Base-by-base conservation (phyloP, 768 basidiomycete genomes). In the Lentinula aciculospora region DNA sequence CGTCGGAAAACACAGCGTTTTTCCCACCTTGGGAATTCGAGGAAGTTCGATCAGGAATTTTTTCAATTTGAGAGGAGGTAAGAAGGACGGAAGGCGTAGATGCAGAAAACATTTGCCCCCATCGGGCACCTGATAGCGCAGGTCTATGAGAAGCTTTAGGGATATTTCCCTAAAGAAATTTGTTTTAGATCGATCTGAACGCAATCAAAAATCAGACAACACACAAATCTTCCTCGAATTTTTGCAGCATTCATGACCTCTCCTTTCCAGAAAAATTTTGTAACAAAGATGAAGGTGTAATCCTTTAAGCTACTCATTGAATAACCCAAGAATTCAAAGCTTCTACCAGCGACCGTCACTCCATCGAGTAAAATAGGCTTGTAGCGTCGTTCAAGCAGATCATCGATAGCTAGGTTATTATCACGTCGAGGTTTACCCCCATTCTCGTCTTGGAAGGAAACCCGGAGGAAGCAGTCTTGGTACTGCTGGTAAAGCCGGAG, bases 261-360 rank as follows among this genome's bases (percentile, higher is more conserved):
- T 17, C 51, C 51, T 12, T 53, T 9, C 15, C 9, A 23, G 12
- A 4, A 10, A 56, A 82, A 82, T 0, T 75, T 72, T 7, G 72
- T 69, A 23, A 81, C 76, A 58, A 82, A 82, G 67, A 74, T 76
- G 48, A 81, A 69, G 0, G 76, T 75, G 53, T 82, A 78, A 42
- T 79, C 72, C 59, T 73, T 74, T 54, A 82, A 66, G 3, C 81
- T 81, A 50, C 78, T 80, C 73, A 78, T 79, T 2, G 80, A 81
- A 57, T 82, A 82, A 3, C 77, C 81, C 25, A 83, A 63, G 63
- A 82, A 74, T 2, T 78, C 59, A 60, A 74, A 82, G 0, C 60
- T 58, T 29, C 80, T 70, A 7, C 81, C 81, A 2, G 74, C 81
- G 10, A 82, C 66, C 3, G 17, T 19, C 9, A 73, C 64, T 0